These are phyloP conservation scores for Debaryomyces nepalensis DNA, from an alignment of 1,139 yeast species.

Conservation along the genomic window DNA sequence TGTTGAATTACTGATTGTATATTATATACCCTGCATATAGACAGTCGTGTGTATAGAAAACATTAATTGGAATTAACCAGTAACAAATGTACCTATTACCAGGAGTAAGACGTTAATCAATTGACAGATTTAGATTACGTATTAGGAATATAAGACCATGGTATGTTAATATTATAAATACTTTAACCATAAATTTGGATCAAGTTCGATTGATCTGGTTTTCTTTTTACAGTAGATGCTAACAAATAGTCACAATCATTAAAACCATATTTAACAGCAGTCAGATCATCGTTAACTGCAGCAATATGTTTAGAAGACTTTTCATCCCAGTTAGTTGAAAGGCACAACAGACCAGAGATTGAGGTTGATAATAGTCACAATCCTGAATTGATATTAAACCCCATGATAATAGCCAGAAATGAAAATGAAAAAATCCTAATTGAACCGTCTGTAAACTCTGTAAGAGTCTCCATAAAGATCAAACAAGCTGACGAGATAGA, in stretches of 20 bases:
- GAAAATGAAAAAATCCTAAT: slow-evolving; percentile 91
- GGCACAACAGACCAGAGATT: slow-evolving; percentile 97
- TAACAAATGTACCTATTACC: neutral
- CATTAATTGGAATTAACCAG: neutral
- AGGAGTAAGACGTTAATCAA: neutral
- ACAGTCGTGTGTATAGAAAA: slow-evolving; percentile 7
- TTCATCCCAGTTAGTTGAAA: slow-evolving; percentile 92
- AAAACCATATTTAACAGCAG: slow-evolving; percentile 93
- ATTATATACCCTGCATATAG: slow-evolving; percentile 6
- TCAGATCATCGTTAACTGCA: slow-evolving; percentile 90
- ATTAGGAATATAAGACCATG: slow-evolving; percentile 1
- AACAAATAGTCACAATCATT: slow-evolving; percentile 77
- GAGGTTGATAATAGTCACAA: slow-evolving; percentile 70
- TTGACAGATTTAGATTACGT: neutral
- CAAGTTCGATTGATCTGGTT: neutral
- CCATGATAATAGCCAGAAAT: slow-evolving; percentile 89
- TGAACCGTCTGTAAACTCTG: slow-evolving; percentile 92
- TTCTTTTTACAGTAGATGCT: slow-evolving; percentile 9
- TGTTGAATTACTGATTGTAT: slow-evolving; percentile 20
- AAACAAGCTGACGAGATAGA: slow-evolving; percentile 99
- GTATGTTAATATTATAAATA: slow-evolving; percentile 2
- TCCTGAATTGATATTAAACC: slow-evolving; percentile 84
- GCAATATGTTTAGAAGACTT: slow-evolving; percentile 95
- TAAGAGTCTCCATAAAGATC: slow-evolving; percentile 86
- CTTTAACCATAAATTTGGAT: neutral